Evolutionary conservation across 441 rosid genomes (phyloP), one percentile per base, ranked within the genome.

Genomic region (Daphne laureola): DNA sequence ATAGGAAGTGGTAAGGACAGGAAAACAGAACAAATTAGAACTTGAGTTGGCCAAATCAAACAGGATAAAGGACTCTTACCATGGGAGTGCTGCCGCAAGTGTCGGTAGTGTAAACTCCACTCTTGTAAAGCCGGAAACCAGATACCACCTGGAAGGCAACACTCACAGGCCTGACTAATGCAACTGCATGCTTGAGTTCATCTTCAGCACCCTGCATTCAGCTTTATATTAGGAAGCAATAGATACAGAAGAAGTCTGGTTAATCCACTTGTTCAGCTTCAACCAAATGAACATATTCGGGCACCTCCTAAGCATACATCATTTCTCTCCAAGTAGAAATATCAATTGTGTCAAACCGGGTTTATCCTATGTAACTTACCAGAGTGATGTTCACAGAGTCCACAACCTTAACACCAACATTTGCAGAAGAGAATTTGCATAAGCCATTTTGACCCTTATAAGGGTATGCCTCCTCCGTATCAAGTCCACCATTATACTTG

Each of bases 401-500:
- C 0, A 65, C 42, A 44, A 89, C 92, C 62, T 71, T 77, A 62
- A 84, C 78, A 56, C 89, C 98, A 41, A 92, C 69, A 58, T 92
- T 89, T 66, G 76, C 83, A 0, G 89, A 51, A 14, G 87, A 78
- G 81, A 71, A 92, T 66, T 89, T 81, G 88, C 98, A 92, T 55
- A 12, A 40, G 38, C 67, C 89, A 57, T 82, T 76, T 66, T 65
- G 14, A 36, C 72, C 97, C 0, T 70, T 76, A 78, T 93, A 93
- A 44, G 94, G 97, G 66, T 93, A 89, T 54, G 96, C 87, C 65
- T 69, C 79, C 75, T 87, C 97, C 1, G 98, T 89, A 57, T 89
- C 98, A 25, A 93, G 95, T 38, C 98, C 98, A 36, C 97, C 97
- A 25, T 89, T 89, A 63, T 68, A 81, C 65, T 87, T 93, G 64